These are phyloP conservation scores for Syzygium syzygioides DNA, from an alignment of 441 rosid species.

Conservation along the genomic window DNA sequence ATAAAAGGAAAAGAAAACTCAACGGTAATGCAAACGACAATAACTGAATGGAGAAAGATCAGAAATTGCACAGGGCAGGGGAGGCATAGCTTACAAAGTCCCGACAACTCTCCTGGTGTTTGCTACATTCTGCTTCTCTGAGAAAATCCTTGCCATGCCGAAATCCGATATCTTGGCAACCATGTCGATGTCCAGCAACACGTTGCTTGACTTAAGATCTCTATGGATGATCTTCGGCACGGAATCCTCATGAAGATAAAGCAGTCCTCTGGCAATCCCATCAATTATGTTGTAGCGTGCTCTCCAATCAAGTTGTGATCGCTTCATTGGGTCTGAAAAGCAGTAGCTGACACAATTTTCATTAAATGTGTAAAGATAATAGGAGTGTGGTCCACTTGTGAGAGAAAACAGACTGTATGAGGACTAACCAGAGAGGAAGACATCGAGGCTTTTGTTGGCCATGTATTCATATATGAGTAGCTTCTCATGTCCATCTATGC, in stretches of 20 bases:
- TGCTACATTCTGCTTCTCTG: neutral
- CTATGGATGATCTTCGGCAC: slow-evolving; percentile 1
- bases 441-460: slow-evolving; percentile 45
- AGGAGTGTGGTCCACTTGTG: neutral
- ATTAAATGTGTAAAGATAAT: neutral
- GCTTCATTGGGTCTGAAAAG: slow-evolving; percentile 21
- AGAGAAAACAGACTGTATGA: neutral
- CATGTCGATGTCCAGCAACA: slow-evolving; percentile 5
- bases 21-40: neutral
- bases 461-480: slow-evolving; percentile 45
- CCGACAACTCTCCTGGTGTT: slow-evolving; percentile 5
- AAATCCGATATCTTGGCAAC: slow-evolving; percentile 13
- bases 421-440: slow-evolving; percentile 36
- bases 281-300: slow-evolving; percentile 27
- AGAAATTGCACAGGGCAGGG: neutral
- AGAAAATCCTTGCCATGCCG: slow-evolving; percentile 9
- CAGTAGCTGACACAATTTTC: neutral
- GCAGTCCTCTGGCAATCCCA: slow-evolving; percentile 10
- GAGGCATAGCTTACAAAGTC: slow-evolving; percentile 7
- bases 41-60: neutral
- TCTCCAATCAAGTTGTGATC: slow-evolving; percentile 32
- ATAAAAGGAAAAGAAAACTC: neutral
- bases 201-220: slow-evolving; percentile 5
- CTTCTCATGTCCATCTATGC: slow-evolving; percentile 37
- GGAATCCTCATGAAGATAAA: slow-evolving; percentile 12